phyloP scores from a whole-genome alignment of 2,329 filamentous ascomycete species.

The Apiospora koreana region DNA sequence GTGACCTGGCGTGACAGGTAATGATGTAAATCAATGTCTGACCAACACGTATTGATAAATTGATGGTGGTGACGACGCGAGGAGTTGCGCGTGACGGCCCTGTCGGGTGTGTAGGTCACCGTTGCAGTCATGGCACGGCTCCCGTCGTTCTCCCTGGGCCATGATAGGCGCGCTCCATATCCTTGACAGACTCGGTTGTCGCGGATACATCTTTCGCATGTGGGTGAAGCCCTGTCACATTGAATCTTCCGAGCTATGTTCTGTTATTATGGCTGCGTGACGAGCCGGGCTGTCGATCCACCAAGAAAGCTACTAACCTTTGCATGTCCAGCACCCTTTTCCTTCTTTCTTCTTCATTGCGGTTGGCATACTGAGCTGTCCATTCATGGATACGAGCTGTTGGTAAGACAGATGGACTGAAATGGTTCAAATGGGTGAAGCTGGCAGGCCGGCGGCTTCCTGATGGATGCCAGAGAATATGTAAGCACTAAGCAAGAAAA shows the following conservation, averaged over 20 bases:
- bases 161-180: conserved; percentile 30
- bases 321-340: conserved; percentile 27
- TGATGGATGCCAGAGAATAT: no score
- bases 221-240: conserved; percentile 24
- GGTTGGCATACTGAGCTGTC: neutral
- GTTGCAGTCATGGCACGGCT: conserved; percentile 22
- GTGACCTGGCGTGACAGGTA: conserved; percentile 9
- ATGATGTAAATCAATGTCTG: conserved; percentile 25
- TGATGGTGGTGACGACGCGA: conserved; percentile 2
- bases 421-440: no score
- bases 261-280: neutral
- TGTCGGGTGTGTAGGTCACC: neutral
- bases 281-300: neutral
- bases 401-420: no score
- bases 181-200: conserved; percentile 25
- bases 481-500: no score
- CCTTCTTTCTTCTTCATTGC: conserved; percentile 15
- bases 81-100: neutral
- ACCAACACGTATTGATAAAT: conserved; percentile 24
- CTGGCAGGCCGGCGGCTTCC: no score
- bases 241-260: conserved; percentile 23
- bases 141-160: conserved; percentile 28
- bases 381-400: no score
- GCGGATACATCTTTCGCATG: conserved; percentile 23
- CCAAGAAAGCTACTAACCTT: conserved; percentile 17